Percentiles rank a stretch among this genome's conserved stretches.
Evolutionary conservation across 371 early-diverging fungal genomes (phyloP).

Genomic region (Mortierella sp.): DNA sequence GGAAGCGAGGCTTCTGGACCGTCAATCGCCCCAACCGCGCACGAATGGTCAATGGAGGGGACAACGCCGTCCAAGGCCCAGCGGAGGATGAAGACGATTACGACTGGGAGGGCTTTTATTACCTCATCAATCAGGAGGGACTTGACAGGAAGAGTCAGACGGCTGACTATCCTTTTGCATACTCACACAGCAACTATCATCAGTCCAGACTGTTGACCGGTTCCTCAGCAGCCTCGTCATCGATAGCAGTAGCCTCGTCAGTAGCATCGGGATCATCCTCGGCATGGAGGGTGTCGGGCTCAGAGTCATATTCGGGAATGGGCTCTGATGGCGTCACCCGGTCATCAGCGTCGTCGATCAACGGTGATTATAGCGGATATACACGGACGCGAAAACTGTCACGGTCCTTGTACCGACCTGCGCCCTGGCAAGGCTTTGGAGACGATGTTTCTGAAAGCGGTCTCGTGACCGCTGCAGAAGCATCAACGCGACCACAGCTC

Average conservation of each 20-base stretch:
- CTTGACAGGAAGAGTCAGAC: not conserved
- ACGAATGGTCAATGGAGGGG: not conserved
- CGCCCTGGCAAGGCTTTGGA: slow-evolving; percentile 41
- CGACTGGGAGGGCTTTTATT: slow-evolving; percentile 52
- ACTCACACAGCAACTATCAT: not conserved
- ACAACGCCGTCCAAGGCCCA: not conserved
- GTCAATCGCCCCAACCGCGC: slow-evolving; percentile 12
- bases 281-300: too few relatives aligned
- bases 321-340: too few relatives aligned
- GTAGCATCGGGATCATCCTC: slow-evolving; percentile 4
- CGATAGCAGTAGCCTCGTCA: slow-evolving; percentile 10
- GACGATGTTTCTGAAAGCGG: slow-evolving; percentile 10
- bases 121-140: slow-evolving; percentile 37
- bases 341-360: too few relatives aligned
- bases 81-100: slow-evolving; percentile 3
- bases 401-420: slow-evolving; percentile 6
- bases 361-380: too few relatives aligned
- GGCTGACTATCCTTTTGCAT: not conserved
- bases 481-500: not conserved
- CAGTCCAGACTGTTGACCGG: not conserved
- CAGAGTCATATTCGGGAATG: too few relatives aligned
- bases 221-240: not conserved
- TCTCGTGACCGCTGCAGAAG: not conserved
- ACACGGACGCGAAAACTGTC: too few relatives aligned
- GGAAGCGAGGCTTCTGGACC: slow-evolving; percentile 49